Evolutionary conservation across 352 stramenopile species (phyloP), one percentile per base, ranked within the genome.

Genomic region (Hyaloperonospora brassicae): DNA sequence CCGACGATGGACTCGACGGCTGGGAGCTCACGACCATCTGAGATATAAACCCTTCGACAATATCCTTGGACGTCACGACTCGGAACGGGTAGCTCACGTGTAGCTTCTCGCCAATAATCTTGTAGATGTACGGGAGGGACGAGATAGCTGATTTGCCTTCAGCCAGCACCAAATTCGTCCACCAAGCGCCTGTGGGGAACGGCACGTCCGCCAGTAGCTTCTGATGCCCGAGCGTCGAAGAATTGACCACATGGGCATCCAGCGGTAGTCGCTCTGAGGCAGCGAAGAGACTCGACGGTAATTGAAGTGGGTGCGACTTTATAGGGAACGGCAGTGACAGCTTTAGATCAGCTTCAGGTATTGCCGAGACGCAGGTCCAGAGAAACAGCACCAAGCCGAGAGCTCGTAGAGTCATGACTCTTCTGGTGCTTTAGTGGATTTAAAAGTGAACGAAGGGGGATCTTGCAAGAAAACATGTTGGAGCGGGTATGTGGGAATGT

Each of bases 81-180:
- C 82, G 82, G 68, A 92, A 92, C 24, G 82, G 82, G 53, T 87
- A 89, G 52, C 66, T 80, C 52, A 86, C 72, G 48, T 89, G 76
- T 50, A 89, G 63, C 51, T 82, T 73, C 54, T 79, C 59, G 44
- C 70, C 48, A 9, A 81, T 13, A 39, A 92, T 47, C 17, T 72
- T 74, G 55, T 86, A 56, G 13, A 72, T 66, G 61, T 92, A 92
- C 13, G 82, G 82, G 66, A 89, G 74, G 49, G 76, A 70, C n/a
- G 70, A 69, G 25, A 92, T 70, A 40, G 66, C 51, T 43, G 69
- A 68, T 31, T 79, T 66, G 56, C 82, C 77, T 25, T 84, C 53
- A 21, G 71, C 72, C 25, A 92, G 69, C 54, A 92, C 79, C 31
- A 88, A 63, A 59, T 92, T 92, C 36, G 79, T 89, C 82, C 82